Evolutionary conservation across 2,329 filamentous ascomycete genomes (phyloP).

Genomic region (Phoma sp.): DNA sequence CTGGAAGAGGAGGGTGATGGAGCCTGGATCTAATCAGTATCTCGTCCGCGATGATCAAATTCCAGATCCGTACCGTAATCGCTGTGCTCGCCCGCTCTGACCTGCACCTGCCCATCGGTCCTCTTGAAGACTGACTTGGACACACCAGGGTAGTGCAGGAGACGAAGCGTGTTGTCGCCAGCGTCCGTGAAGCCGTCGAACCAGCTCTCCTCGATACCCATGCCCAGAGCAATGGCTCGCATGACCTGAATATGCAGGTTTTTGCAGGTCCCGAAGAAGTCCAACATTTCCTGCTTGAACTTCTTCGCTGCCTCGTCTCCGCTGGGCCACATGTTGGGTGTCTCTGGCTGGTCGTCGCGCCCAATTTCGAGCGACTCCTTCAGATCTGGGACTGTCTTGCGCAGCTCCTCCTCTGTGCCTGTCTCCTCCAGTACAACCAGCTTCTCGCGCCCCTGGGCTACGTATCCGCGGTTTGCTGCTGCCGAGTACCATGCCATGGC

Average conservation of each 20-base stretch:
- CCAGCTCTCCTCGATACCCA: constrained; percentile 73
- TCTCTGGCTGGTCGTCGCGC: constrained; percentile 63
- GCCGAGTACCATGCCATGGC: constrained; percentile 52
- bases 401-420: constrained; percentile 45
- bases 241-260: constrained; percentile 77
- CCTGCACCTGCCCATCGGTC: constrained; percentile 73
- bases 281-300: constrained; percentile 76
- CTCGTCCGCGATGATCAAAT: rapidly evolving
- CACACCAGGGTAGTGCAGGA: constrained; percentile 79
- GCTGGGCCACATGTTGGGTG: constrained; percentile 80
- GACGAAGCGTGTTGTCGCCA: constrained; percentile 62
- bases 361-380: constrained; percentile 70
- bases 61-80: constrained; percentile 58
- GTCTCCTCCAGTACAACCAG: constrained; percentile 46
- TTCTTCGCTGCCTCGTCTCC: constrained; percentile 60
- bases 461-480: constrained; percentile 58
- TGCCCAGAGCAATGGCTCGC: constrained; percentile 82
- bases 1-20: constrained; percentile 54
- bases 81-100: constrained; percentile 79
- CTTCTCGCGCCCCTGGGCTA: constrained; percentile 53
- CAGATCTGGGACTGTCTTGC: constrained; percentile 49
- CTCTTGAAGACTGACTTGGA: constrained; percentile 68
- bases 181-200: constrained; percentile 76
- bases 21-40: constrained; percentile 39
- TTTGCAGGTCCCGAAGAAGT: constrained; percentile 78